A percentile compares a stretch with the other conserved stretches of the same genome.
These are phyloP conservation scores for Chaetomium sp. DNA, from an alignment of 2,329 filamentous ascomycete genomes.

Conservation along the genomic window DNA sequence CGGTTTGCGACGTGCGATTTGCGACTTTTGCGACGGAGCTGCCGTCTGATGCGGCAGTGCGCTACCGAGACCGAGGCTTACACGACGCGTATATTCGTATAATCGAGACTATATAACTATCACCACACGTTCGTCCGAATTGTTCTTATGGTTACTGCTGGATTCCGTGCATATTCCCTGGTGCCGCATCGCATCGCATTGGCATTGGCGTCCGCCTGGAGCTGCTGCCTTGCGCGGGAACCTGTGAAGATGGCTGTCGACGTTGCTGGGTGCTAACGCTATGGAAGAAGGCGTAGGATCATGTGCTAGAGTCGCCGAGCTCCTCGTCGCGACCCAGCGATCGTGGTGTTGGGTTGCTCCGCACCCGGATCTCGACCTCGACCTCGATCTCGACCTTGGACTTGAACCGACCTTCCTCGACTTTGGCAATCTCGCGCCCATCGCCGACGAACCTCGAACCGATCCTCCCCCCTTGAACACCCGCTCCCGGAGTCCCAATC, in stretches of 20 bases:
- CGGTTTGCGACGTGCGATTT: conserved; percentile 6
- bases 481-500: conserved; percentile 8
- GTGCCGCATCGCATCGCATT: conserved; percentile 8
- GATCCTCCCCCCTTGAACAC: not conserved
- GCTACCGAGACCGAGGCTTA: conserved; percentile 10
- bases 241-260: too few species aligned
- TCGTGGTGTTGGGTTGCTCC: conserved; percentile 22
- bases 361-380: conserved; percentile 8
- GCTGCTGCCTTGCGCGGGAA: too few species aligned
- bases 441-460: too few species aligned
- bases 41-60: conserved; percentile 10
- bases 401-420: too few species aligned
- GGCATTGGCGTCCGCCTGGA: too few species aligned
- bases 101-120: too few species aligned
- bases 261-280: too few species aligned
- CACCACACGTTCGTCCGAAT: too few species aligned
- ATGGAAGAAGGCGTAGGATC: conserved; percentile 20
- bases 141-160: too few species aligned
- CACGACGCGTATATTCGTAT: not conserved
- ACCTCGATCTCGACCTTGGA: conserved; percentile 9
- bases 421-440: too few species aligned
- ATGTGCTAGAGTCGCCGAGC: conserved; percentile 34
- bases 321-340: conserved; percentile 22
- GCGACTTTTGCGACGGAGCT: not conserved
- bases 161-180: not conserved